Evolutionary conservation across 2,329 filamentous ascomycete genomes (phyloP).

Genomic region (Penicillium glabrum): DNA sequence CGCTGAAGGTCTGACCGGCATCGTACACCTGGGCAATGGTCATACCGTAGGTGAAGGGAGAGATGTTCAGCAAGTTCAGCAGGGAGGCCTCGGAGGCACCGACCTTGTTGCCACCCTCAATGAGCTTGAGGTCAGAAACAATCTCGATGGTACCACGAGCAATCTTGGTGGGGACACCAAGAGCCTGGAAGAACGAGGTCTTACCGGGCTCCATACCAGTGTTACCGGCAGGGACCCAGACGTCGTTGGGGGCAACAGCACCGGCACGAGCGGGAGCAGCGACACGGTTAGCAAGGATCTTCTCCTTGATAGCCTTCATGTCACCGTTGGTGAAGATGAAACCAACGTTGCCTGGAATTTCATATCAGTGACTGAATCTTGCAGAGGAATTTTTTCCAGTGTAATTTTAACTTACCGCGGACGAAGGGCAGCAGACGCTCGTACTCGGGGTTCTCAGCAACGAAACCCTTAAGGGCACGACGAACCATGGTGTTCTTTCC

Average conservation of each 20-base stretch:
- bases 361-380: constrained; percentile 4
- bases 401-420: constrained; percentile 59
- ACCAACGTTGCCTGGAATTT: constrained; percentile 74
- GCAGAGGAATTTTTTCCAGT: background rate
- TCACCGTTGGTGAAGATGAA: constrained; percentile 99
- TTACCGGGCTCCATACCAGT: constrained; percentile 99
- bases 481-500: constrained; percentile 99
- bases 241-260: constrained; percentile 89
- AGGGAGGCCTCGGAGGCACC: constrained; percentile 98
- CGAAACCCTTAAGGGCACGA: constrained; percentile 94
- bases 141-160: constrained; percentile 99
- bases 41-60: constrained; percentile 99
- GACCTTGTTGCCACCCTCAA: constrained; percentile 90
- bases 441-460: constrained; percentile 89
- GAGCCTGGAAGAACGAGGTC: constrained; percentile 99
- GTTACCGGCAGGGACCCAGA: constrained; percentile 96
- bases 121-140: constrained; percentile 94
- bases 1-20: constrained; percentile 86
- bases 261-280: constrained; percentile 97
- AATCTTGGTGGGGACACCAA: constrained; percentile 99
- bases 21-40: constrained; percentile 96
- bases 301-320: constrained; percentile 87
- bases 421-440: constrained; percentile 95
- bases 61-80: constrained; percentile 99
- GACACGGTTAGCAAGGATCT: constrained; percentile 95